phyloP scores from a whole-genome alignment of 495 filamentous ascomycete genomes.

The Podospora pseudocomata region DNA sequence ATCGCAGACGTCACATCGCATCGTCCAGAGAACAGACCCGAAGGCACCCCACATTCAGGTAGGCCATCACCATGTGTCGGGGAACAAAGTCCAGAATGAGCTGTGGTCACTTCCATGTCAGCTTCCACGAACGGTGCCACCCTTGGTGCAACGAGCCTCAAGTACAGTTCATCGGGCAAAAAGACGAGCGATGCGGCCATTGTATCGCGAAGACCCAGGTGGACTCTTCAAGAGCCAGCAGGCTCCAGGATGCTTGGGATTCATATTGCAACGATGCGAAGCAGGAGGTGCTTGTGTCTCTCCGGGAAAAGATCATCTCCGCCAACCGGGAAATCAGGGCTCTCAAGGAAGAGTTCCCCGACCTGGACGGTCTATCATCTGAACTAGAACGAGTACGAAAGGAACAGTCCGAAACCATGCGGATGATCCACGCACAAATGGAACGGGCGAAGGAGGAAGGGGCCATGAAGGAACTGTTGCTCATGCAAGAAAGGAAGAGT shows the following conservation, averaged over 20 bases:
- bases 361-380: background rate
- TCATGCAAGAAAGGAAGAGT: background rate
- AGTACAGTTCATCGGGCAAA: background rate
- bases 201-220: background rate
- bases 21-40: background rate
- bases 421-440: background rate
- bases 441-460: background rate
- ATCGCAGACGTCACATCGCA: background rate
- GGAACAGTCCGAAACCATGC: background rate
- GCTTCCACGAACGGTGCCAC: background rate
- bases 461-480: background rate
- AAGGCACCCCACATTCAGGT: background rate
- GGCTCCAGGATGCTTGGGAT: background rate
- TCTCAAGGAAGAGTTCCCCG: background rate
- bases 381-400: background rate
- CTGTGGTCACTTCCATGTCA: background rate
- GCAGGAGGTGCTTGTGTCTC: background rate
- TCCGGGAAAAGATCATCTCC: background rate
- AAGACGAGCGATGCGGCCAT: background rate
- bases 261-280: background rate
- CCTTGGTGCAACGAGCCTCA: background rate
- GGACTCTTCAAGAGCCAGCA: background rate
- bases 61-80: background rate
- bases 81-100: conserved; percentile 1
- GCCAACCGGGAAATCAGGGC: background rate